Evolutionary conservation across 179 eudicot genomes (phyloP).

Genomic region (Silene vulgaris): DNA sequence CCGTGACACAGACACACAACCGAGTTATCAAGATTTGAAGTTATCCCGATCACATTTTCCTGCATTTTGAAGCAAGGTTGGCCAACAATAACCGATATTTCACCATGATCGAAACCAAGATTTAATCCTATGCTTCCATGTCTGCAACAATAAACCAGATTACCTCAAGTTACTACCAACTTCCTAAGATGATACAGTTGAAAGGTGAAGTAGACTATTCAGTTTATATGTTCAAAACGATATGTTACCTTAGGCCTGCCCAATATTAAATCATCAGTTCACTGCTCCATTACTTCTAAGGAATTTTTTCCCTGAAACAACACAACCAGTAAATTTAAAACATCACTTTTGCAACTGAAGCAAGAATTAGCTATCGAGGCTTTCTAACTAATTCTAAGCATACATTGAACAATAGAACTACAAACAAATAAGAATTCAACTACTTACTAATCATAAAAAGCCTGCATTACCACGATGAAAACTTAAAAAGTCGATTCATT

Average conservation of each 20-base stretch:
- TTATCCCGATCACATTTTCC: too few relatives aligned
- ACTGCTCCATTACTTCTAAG: background rate
- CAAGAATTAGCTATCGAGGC: background rate
- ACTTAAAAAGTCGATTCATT: background rate
- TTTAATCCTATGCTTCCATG: too few relatives aligned
- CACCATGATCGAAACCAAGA: too few relatives aligned
- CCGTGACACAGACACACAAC: too few relatives aligned
- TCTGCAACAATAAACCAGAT: background rate
- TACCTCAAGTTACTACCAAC: background rate
- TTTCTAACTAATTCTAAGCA: too few relatives aligned
- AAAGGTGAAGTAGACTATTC: background rate
- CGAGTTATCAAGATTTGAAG: too few relatives aligned
- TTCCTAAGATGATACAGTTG: background rate
- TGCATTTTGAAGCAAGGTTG: too few relatives aligned
- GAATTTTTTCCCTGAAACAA: background rate
- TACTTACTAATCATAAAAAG: background rate
- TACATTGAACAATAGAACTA: background rate
- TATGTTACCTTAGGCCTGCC: conserved; percentile 1
- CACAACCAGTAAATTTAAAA: background rate
- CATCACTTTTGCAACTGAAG: background rate
- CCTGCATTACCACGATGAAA: background rate
- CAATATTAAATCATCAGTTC: background rate
- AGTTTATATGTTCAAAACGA: background rate
- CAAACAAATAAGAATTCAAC: background rate
- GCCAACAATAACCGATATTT: too few relatives aligned